These are phyloP conservation scores for Curvularia spicifera DNA, from an alignment of 2,329 filamentous ascomycete genomes.

Conservation along the genomic window DNA sequence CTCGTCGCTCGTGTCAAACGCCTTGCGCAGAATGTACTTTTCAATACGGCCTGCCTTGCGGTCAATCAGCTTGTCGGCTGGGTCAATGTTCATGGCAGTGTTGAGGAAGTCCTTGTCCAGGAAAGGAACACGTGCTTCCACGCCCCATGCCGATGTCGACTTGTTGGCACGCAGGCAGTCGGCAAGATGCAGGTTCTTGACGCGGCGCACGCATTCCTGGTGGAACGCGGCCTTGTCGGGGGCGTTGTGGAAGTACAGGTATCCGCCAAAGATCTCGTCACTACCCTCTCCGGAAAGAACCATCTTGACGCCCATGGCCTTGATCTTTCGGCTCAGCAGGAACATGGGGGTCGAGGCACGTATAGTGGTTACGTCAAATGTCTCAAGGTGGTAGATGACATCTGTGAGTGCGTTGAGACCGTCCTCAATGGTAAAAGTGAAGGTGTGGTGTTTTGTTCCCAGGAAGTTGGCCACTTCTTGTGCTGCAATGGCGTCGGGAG, in stretches of 20 bases:
- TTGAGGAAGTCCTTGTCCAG: constrained; percentile 97
- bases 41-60: constrained; percentile 80
- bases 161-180: constrained; percentile 99
- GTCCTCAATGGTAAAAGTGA: constrained; percentile 98
- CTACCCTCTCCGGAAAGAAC: constrained; percentile 95
- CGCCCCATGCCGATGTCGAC: constrained; percentile 96
- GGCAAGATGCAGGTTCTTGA: constrained; percentile 96
- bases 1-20: constrained; percentile 91
- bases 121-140: constrained; percentile 97
- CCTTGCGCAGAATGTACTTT: constrained; percentile 98
- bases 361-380: constrained; percentile 97
- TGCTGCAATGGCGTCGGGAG: constrained; percentile 90
- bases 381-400: constrained; percentile 97
- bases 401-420: constrained; percentile 95
- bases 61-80: constrained; percentile 88
- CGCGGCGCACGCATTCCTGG: constrained; percentile 88
- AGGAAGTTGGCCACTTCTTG: constrained; percentile 94
- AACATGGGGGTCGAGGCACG: constrained; percentile 99
- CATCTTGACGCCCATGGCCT: constrained; percentile 99
- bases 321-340: constrained; percentile 96
- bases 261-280: constrained; percentile 98
- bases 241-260: constrained; percentile 97
- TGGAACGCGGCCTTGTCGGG: constrained; percentile 93
- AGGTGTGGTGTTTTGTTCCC: constrained; percentile 96
- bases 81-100: constrained; percentile 90